Percentiles rank a stretch among this genome's conserved stretches.
Conservation (phyloP, 192 early-diverging fungal genomes). For the Gigaspora rosea region DNA sequence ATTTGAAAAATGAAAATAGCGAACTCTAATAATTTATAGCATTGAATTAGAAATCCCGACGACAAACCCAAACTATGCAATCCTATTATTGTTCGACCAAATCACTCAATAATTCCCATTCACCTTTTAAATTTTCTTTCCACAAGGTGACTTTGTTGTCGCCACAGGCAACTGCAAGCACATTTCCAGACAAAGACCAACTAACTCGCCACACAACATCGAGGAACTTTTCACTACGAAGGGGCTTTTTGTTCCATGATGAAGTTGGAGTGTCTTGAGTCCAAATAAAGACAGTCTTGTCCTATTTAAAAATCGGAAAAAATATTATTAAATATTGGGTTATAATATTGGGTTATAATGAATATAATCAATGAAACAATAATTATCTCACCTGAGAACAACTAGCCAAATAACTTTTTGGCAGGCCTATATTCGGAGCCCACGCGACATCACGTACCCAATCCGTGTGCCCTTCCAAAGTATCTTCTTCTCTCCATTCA, state of each 20-base stretch:
- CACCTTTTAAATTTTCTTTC: slow-evolving; percentile 93
- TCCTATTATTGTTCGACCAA: slow-evolving; percentile 53
- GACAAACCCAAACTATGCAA: not conserved
- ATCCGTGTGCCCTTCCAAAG: slow-evolving; percentile 89
- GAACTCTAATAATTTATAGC: no score
- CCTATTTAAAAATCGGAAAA: slow-evolving; percentile 46
- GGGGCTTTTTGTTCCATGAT: slow-evolving; percentile 74
- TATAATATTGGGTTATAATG: no score
- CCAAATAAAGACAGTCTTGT: slow-evolving; percentile 96
- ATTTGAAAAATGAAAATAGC: no score
- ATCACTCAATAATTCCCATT: slow-evolving; percentile 86
- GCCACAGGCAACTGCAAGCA: slow-evolving; percentile 93
- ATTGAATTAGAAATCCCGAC: no score
- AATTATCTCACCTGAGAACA: slow-evolving; percentile 75
- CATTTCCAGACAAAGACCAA: slow-evolving; percentile 95
- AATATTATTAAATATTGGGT: no score
- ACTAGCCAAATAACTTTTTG: slow-evolving; percentile 85
- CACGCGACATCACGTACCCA: slow-evolving; percentile 99
- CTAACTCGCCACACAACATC: slow-evolving; percentile 99
- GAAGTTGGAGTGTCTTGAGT: slow-evolving; percentile 72
- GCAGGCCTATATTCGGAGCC: slow-evolving; percentile 93
- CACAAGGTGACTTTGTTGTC: slow-evolving; percentile 97
- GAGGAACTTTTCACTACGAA: slow-evolving; percentile 77
- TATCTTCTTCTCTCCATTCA: slow-evolving; percentile 77
- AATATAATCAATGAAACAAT: not conserved